Base-by-base conservation (phyloP, 495 filamentous ascomycete genomes). In the Hypoxylon lenormandii region DNA sequence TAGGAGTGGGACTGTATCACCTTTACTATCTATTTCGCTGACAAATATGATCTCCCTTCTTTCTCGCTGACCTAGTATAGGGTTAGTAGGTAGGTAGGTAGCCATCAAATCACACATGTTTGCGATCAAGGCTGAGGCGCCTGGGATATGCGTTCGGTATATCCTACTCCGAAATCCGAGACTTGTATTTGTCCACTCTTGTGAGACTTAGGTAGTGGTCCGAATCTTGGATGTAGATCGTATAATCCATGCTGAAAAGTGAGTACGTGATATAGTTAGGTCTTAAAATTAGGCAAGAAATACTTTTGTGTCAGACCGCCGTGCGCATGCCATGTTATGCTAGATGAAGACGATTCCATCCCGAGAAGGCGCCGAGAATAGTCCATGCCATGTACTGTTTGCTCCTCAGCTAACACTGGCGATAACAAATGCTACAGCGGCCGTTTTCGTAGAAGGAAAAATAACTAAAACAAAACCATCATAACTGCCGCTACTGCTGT, bases 401-500 rank as follows among this genome's bases (percentile, higher is more conserved):
- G n/a, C 21, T 46, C 42, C 49, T 59, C 37, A 60, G 22, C 60
- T 60, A 54, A 56, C 45, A 40, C 37, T 40, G 15, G 23, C 13
- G 55, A 57, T 45, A 57, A 65, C 19, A 45, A 58, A 52, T 62
- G 40, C 61, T 62, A 56, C 56, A 40, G 61, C 61, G 61, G 51
- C 61, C 47, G 61, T 62, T 58, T 6, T 62, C 61, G 56, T 65
- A 21, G 5, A 45, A 45, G 42, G 16, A 45, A 21, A 19, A 16
- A 43, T 1, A 64, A 64, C 59, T 60, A 33, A 46, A 42, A 49
- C 33, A 60, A 70, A 46, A 49, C 50, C 33, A 57, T 51, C 42
- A 66, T 48, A 61, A 70, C 61, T 54, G 61, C 61, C 67, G 67
- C 61, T 66, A 70, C 61, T 70, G 61, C 56, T 12, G 61, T 70